Evolutionary conservation across 1,284 basidiomycete genomes (phyloP).

Genomic region (Veloboletus limbatus): DNA sequence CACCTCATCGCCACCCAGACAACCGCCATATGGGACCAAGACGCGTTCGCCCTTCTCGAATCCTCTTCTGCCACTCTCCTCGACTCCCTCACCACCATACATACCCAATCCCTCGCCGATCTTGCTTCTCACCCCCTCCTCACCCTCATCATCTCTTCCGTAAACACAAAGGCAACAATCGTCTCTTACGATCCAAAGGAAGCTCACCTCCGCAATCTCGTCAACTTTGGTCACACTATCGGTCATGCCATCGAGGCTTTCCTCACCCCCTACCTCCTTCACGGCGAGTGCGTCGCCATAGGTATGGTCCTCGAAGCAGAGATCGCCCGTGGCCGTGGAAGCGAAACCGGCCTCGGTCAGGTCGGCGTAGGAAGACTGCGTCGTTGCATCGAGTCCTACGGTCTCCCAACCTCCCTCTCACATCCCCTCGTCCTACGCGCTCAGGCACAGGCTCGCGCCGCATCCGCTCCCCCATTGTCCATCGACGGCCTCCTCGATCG

Average conservation of each 20-base stretch:
- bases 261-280: constrained; percentile 85
- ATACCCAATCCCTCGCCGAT: constrained; percentile 64
- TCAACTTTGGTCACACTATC: constrained; percentile 97
- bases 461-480: constrained; percentile 68
- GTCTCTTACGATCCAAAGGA: constrained; percentile 95
- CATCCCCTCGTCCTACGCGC: constrained; percentile 60
- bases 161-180: constrained; percentile 91
- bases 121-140: constrained; percentile 78
- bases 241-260: constrained; percentile 96
- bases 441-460: constrained; percentile 46
- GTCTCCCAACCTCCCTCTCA: constrained; percentile 76
- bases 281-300: constrained; percentile 90
- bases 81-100: constrained; percentile 60
- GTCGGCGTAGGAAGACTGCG: constrained; percentile 87
- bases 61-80: constrained; percentile 68
- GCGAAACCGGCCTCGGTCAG: constrained; percentile 63
- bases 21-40: constrained; percentile 92
- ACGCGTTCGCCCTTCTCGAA: constrained; percentile 84
- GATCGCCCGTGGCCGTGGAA: constrained; percentile 80
- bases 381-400: constrained; percentile 82
- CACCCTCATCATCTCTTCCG: constrained; percentile 82
- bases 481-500: constrained; percentile 88
- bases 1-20: constrained; percentile 55
- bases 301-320: constrained; percentile 96
- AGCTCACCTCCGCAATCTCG: constrained; percentile 91